Conservation (phyloP, 116 monocot genomes). For the Zostera marina region DNA sequence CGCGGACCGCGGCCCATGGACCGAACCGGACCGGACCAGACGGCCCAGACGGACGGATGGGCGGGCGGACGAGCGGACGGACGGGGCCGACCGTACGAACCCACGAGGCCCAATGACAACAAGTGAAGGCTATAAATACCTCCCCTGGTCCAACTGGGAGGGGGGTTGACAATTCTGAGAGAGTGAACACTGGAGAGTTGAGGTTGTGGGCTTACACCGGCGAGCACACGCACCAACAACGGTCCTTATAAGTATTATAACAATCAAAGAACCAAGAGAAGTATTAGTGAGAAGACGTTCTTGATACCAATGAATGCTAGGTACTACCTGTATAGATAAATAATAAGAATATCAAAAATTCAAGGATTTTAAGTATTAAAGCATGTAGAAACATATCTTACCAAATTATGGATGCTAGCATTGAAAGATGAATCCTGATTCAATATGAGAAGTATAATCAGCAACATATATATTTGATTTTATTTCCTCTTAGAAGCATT, state of each 20-base stretch:
- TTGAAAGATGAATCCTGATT: constrained; percentile 99
- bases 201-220: too few species aligned
- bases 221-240: too few species aligned
- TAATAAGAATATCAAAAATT: background rate
- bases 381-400: constrained; percentile 18
- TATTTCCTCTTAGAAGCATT: constrained; percentile 78
- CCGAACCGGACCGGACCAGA: too few species aligned
- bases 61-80: too few species aligned
- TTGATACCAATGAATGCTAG: constrained; percentile 80
- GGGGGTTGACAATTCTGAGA: too few species aligned
- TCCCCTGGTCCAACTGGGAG: too few species aligned
- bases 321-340: constrained; percentile 17
- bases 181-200: too few species aligned
- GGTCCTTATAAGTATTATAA: constrained; percentile 86
- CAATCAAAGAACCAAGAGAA: constrained; percentile 95
- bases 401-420: constrained; percentile 92
- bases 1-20: too few species aligned
- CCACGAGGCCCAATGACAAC: too few species aligned
- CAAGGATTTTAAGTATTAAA: background rate
- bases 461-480: constrained; percentile 95
- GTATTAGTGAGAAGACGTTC: constrained; percentile 80
- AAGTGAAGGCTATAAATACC: too few species aligned
- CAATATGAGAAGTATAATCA: constrained; percentile 88
- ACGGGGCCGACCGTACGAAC: too few species aligned
- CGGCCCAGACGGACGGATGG: too few species aligned